Percentiles rank a stretch among this genome's conserved stretches.
Evolutionary conservation across 768 basidiomycete species (phyloP).

Genomic region (Amanita rubescens): DNA sequence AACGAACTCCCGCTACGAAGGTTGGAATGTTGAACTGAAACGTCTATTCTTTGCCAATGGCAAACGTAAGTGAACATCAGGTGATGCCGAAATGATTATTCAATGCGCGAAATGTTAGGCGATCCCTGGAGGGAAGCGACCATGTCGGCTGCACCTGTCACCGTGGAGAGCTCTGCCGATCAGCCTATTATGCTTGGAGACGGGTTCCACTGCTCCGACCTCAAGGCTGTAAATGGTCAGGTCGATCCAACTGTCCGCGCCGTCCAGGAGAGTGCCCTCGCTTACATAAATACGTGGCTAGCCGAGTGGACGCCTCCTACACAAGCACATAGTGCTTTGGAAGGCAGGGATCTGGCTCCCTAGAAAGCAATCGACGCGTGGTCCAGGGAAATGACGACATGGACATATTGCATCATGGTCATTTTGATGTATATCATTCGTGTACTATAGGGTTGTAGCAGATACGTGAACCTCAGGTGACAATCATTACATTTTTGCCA

Average conservation of each 20-base stretch:
- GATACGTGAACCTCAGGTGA: no score
- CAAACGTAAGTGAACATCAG: constrained; percentile 37
- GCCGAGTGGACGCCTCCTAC: constrained; percentile 27
- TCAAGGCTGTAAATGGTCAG: constrained; percentile 30
- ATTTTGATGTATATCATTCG: no score
- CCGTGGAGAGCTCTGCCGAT: constrained; percentile 36
- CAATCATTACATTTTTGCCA: no score
- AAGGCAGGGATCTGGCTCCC: neutral
- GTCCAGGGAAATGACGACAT: no score
- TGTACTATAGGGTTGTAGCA: no score
- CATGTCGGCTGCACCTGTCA: constrained; percentile 46
- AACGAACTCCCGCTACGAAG: constrained; percentile 46
- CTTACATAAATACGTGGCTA: constrained; percentile 53
- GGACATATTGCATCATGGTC: no score
- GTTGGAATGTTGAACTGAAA: constrained; percentile 54
- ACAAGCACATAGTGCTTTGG: neutral
- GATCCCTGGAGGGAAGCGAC: constrained; percentile 72
- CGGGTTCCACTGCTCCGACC: constrained; percentile 66
- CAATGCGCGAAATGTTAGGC: constrained; percentile 26
- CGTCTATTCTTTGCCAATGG: constrained; percentile 68
- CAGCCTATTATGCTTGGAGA: constrained; percentile 54
- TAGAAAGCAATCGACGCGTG: no score
- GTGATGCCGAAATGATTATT: neutral
- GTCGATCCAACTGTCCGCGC: constrained; percentile 44
- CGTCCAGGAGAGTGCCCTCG: constrained; percentile 48